Evolutionary conservation across 805 yeast genomes (phyloP).

Genomic region (Zygosaccharomyces lentus): DNA sequence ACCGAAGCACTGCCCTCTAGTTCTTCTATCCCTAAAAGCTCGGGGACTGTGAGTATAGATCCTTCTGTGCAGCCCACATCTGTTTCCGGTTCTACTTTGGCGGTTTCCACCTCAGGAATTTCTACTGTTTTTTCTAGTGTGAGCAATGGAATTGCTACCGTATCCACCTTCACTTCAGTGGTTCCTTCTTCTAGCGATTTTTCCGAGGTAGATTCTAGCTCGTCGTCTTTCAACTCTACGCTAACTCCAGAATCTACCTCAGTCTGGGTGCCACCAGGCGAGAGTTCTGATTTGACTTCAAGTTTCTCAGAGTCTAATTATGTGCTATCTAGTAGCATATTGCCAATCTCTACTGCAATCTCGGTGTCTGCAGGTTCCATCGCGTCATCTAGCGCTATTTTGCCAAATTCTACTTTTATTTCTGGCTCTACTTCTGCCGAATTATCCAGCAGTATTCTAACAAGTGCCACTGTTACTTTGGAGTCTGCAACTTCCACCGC

Average conservation of each 20-base stretch:
- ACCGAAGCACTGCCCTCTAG: background rate
- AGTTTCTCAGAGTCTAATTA: too few species aligned
- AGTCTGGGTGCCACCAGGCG: background rate
- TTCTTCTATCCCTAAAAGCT: background rate
- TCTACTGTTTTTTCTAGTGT: background rate
- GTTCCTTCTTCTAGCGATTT: background rate
- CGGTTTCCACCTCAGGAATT: background rate
- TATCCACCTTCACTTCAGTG: background rate
- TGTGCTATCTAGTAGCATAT: background rate
- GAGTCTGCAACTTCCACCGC: too few species aligned
- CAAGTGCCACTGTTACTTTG: too few species aligned
- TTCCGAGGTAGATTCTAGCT: background rate
- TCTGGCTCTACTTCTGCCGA: background rate
- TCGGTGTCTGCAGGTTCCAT: background rate
- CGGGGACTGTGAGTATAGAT: background rate
- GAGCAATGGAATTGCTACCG: background rate
- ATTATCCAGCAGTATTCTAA: too few species aligned
- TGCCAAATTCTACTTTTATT: background rate
- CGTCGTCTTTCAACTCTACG: constrained; percentile 1
- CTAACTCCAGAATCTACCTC: background rate
- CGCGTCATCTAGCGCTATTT: background rate
- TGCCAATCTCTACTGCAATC: background rate
- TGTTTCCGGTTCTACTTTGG: background rate
- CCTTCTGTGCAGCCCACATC: background rate
- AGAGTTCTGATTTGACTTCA: background rate